phyloP scores from a whole-genome alignment of 169 alveolate species.

The Eimeria tenella region DNA sequence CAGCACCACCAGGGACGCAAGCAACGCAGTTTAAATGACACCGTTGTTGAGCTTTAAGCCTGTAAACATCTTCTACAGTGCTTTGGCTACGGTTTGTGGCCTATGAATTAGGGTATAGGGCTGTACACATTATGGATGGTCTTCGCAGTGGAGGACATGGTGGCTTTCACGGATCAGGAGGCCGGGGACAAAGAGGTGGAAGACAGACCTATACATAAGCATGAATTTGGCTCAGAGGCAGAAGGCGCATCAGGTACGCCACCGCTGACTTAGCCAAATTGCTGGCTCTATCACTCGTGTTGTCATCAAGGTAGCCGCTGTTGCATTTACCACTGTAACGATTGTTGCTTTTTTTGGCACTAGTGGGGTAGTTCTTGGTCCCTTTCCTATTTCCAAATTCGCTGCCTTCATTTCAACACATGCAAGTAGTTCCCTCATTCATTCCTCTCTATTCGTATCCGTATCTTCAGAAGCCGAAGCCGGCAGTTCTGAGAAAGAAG shows the following conservation, averaged over 20 bases:
- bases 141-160: background rate
- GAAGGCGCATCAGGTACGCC: background rate
- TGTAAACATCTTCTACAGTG: background rate
- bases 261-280: too few species aligned
- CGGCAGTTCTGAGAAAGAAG: background rate
- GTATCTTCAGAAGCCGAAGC: background rate
- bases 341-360: background rate
- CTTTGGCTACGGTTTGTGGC: too few species aligned
- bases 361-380: background rate
- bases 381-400: background rate
- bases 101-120: constrained; percentile 19
- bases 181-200: background rate
- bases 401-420: background rate
- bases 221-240: background rate
- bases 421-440: background rate
- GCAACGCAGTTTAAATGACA: background rate
- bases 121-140: background rate
- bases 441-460: background rate
- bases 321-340: background rate
- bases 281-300: background rate
- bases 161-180: background rate
- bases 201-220: background rate
- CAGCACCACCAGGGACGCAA: background rate
- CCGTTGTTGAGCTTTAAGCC: background rate
- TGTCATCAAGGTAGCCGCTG: background rate